Base-by-base conservation (phyloP, 352 stramenopile genomes). In the Pythium angustatum region DNA sequence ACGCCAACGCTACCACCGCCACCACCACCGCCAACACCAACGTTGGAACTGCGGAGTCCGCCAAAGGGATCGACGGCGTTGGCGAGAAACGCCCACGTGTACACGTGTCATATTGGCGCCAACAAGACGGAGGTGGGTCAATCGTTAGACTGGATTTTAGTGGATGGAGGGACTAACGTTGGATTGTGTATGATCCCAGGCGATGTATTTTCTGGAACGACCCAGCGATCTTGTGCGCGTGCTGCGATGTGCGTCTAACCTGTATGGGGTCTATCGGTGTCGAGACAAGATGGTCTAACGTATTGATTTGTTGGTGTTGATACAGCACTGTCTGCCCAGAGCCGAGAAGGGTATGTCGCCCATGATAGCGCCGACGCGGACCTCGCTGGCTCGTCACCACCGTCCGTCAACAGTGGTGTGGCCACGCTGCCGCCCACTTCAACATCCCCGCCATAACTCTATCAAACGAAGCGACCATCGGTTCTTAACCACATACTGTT, bases 161-260 rank as follows among this genome's bases (percentile, higher is more conserved):
- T 11, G 27, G 9, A 17, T 51, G n/a, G 38, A 50, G 24, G 10
- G 26, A 41, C 4, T 5, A 30, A 19, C 14, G 12, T 33, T 40
- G 14, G 24, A 40, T 36, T 28, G 24, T 21, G 17, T 36, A 28
- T 33, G 57, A 26, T 17, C 2, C 40, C 62, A 90, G 80, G 82
- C 82, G 10, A 88, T 91, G 82, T 90, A 87, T 52, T 81, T 85
- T 44, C 43, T 91, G 45, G 80, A 91, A 59, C 73, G 76, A 17
- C 77, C 80, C 22, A 77, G 58, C 2, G 83, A 91, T 67, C 72
- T 91, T 17, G 59, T 83, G 34, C 75, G 77, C 34, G 70, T 91
- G 69, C 53, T 91, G 44, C 61, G 72, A 70, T 74, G 82, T 91
- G 71, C 57, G 71, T 69, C 33, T 2, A 41, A 68, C 53, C 17